Conservation (phyloP, 306 rosid species). For the Cucurbita ficifolia region DNA sequence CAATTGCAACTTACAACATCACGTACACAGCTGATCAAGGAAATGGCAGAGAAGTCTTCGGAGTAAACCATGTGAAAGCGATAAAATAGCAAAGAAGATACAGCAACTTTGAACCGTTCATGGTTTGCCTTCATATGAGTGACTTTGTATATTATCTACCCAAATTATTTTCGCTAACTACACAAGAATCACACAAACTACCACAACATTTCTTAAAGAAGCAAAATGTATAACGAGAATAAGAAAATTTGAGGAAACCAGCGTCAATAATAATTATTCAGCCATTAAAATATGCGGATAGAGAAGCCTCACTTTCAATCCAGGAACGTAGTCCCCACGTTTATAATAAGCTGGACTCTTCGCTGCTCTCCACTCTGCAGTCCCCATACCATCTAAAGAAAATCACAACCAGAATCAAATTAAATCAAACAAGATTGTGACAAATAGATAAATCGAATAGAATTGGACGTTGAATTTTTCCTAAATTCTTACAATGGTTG, state of each 20-base stretch:
- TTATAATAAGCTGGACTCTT: slow-evolving; percentile 80
- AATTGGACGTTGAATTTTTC: neutral
- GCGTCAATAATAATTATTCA: neutral
- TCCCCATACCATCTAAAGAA: slow-evolving; percentile 77
- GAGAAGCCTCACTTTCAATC: slow-evolving; percentile 49
- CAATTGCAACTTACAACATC: neutral
- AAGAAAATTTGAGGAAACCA: neutral
- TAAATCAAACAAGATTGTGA: neutral
- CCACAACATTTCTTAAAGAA: neutral
- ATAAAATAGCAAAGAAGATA: neutral
- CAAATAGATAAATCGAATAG: neutral
- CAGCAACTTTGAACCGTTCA: neutral
- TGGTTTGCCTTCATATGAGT: neutral
- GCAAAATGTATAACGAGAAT: neutral
- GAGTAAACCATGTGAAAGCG: neutral
- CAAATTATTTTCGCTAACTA: neutral
- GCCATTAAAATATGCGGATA: neutral
- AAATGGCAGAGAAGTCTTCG: neutral
- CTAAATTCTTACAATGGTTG: slow-evolving; percentile 48
- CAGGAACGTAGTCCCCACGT: slow-evolving; percentile 95
- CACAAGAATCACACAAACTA: neutral
- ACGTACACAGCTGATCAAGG: neutral
- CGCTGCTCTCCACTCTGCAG: slow-evolving; percentile 95
- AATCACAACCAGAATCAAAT: neutral
- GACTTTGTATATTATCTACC: neutral